Evolutionary conservation across 2,329 filamentous ascomycete genomes (phyloP), one percentile per base, ranked within the genome.

Genomic region (Neodidymelliopsis sp.): DNA sequence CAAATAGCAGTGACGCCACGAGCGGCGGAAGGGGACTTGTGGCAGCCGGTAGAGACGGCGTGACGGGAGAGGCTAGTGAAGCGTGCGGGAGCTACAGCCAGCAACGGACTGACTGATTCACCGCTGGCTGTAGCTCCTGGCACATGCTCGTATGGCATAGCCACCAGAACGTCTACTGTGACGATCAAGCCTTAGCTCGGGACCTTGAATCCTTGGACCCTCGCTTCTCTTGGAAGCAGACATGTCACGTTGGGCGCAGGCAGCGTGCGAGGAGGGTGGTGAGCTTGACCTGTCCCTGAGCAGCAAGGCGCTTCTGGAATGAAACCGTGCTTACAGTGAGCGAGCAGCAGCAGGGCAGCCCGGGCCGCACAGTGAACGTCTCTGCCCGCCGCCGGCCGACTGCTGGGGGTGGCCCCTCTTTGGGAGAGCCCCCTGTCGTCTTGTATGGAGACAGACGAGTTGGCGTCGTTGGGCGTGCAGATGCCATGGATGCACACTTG

Each of bases 91-190:
- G 69, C 70, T 73, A 69, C 58, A 66, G 48, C 44, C 51, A 50
- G 35, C 47, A 38, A 28, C 54, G 59, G 63, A 66, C 56, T 59
- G 57, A 63, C 55, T 65, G 69, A 63, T 65, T 66, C 58, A 62
- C 61, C 62, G 65, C 66, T 58, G 61, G 59, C 49, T 56, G 53
- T 53, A 43, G 53, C 46, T 45, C 60, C 54, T 65, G 62, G 65
- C 60, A 63, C 61, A 55, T 60, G 63, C 64, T 70, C 67, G 68
- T 71, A 68, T 72, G 67, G 68, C 67, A 72, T 71, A 66, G 70
- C 67, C 68, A 56, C 66, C 66, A 54, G 66, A 69, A 66, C 67
- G 67, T 71, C 69, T 70, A 62, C 62, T 36, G 35, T 30, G 29
- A 41, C 62, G 59, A 66, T 61, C 56, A 60, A 65, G 60, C 61